Conservation (phyloP, 768 basidiomycete genomes). For the Amanita pallidorosea region DNA sequence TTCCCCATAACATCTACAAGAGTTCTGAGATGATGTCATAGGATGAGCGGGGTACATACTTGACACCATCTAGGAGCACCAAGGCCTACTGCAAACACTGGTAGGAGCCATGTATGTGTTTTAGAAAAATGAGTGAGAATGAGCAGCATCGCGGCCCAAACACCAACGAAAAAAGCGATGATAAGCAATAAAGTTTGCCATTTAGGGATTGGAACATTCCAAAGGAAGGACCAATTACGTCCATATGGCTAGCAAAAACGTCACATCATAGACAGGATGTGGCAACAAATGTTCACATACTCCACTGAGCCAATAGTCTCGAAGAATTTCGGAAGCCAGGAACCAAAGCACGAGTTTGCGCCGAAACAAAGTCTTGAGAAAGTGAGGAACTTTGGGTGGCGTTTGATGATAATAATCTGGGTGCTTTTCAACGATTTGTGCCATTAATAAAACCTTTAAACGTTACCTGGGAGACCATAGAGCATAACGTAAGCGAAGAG, state of each 20-base stretch:
- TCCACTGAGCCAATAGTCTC: slow-evolving; percentile 88
- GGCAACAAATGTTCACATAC: slow-evolving; percentile 29
- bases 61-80: slow-evolving; percentile 96
- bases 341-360: slow-evolving; percentile 93
- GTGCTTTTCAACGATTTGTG: slow-evolving; percentile 6
- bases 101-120: slow-evolving; percentile 90
- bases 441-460: not conserved
- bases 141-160: slow-evolving; percentile 71
- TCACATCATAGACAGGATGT: slow-evolving; percentile 1
- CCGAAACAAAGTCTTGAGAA: slow-evolving; percentile 81
- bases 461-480: slow-evolving; percentile 73
- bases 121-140: slow-evolving; percentile 82
- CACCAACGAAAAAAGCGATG: slow-evolving; percentile 73
- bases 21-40: slow-evolving; percentile 2
- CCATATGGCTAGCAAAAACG: slow-evolving; percentile 61
- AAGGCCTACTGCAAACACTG: slow-evolving; percentile 91
- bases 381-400: slow-evolving; percentile 90
- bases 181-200: slow-evolving; percentile 79
- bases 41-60: slow-evolving; percentile 23
- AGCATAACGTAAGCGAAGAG: slow-evolving; percentile 77
- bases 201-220: slow-evolving; percentile 73
- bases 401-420: slow-evolving; percentile 85
- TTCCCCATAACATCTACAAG: slow-evolving; percentile 79
- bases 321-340: slow-evolving; percentile 81
- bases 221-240: slow-evolving; percentile 91